A percentile compares a stretch with the other conserved stretches of the same genome.
Evolutionary conservation across 1,139 yeast species (phyloP).

Genomic region (Debaryomyces psychrophilus): DNA sequence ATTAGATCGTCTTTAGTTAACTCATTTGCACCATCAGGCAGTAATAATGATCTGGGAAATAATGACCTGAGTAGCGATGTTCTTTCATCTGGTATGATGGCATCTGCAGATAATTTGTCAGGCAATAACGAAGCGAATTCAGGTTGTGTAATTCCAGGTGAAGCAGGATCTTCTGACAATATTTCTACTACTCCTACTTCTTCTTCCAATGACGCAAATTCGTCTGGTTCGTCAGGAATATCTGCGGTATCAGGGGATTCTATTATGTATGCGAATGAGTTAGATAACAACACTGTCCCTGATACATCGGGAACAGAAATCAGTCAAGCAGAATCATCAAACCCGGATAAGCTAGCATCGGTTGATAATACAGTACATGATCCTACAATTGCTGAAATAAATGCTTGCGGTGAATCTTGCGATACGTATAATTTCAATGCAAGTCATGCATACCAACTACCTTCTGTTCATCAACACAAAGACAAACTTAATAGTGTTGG

Average conservation of each 20-base stretch:
- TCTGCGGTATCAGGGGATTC: slow-evolving; percentile 12
- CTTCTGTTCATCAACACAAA: background rate
- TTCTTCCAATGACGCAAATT: slow-evolving; percentile 11
- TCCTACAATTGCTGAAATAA: background rate
- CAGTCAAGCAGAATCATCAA: slow-evolving; percentile 2
- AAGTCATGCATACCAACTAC: background rate
- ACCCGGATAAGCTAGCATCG: background rate
- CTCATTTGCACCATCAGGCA: slow-evolving; percentile 27
- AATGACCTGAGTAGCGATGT: slow-evolving; percentile 1
- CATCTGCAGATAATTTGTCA: background rate
- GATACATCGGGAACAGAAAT: slow-evolving; percentile 12
- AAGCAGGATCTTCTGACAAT: slow-evolving; percentile 11
- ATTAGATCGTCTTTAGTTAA: slow-evolving; percentile 28
- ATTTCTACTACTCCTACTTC: slow-evolving; percentile 13
- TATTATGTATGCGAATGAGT: slow-evolving; percentile 11
- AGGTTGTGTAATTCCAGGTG: background rate
- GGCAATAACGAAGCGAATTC: background rate
- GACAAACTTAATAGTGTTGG: slow-evolving; percentile 1
- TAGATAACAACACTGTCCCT: slow-evolving; percentile 13
- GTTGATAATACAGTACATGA: background rate
- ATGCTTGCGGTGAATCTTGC: background rate
- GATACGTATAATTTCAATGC: background rate
- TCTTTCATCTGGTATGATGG: background rate
- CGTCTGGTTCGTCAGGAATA: slow-evolving; percentile 11
- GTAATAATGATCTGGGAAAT: background rate